A percentile compares a stretch with the other conserved stretches of the same genome.
phyloP scores from a whole-genome alignment of 2,329 filamentous ascomycete species.

The Immersiporthe knoxdaviesiana region DNA sequence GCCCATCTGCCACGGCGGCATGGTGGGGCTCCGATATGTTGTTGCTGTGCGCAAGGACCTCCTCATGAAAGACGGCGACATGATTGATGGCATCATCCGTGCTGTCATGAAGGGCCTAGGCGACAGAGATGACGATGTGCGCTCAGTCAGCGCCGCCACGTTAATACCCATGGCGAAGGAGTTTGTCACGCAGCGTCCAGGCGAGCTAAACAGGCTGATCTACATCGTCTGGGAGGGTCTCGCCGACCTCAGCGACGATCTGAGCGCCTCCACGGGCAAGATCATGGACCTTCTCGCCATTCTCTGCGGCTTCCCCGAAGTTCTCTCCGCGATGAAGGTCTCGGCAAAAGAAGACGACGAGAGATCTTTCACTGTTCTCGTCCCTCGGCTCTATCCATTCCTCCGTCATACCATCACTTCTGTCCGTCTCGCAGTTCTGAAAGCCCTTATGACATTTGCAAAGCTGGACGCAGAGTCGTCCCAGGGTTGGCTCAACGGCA shows the following conservation, averaged over 20 bases:
- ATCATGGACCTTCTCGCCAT: constrained; percentile 98
- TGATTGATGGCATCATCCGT: constrained; percentile 90
- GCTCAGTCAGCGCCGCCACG: constrained; percentile 96
- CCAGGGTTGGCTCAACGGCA: constrained; percentile 90
- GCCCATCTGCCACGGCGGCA: constrained; percentile 96
- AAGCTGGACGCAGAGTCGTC: constrained; percentile 79
- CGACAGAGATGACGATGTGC: constrained; percentile 92
- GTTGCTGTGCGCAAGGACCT: constrained; percentile 94
- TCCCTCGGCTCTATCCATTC: constrained; percentile 94
- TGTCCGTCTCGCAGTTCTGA: constrained; percentile 88
- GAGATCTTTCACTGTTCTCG: constrained; percentile 88
- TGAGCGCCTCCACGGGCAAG: constrained; percentile 95
- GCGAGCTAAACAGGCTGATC: constrained; percentile 78
- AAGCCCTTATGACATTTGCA: constrained; percentile 90
- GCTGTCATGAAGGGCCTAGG: constrained; percentile 94
- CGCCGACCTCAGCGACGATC: constrained; percentile 92
- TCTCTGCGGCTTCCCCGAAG: constrained; percentile 90
- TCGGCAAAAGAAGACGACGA: constrained; percentile 83
- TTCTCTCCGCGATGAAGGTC: constrained; percentile 89
- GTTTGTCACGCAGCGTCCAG: constrained; percentile 82
- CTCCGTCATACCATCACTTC: constrained; percentile 95
- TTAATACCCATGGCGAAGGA: constrained; percentile 95
- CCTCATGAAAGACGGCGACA: constrained; percentile 76
- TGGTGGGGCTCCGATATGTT: constrained; percentile 94
- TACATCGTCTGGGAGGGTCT: constrained; percentile 97